Evolutionary conservation across 805 yeast genomes (phyloP), one percentile per base, ranked within the genome.

Genomic region (Metschnikowia anglica): DNA sequence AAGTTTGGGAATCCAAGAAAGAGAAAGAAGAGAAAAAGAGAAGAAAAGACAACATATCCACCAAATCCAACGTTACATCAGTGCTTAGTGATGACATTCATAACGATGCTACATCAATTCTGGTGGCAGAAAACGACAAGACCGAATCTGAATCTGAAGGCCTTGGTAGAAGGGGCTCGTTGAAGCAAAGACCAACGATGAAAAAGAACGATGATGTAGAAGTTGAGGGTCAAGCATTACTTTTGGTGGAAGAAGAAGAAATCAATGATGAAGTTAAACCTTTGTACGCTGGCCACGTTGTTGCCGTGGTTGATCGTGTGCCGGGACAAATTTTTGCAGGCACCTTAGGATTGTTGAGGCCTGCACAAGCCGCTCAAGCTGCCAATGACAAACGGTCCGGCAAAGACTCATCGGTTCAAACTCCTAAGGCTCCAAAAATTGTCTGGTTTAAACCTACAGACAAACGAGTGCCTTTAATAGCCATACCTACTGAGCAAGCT

Each of bases 401-500:
- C 15, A 68, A 68, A 49, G 78, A 73, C 41, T 65, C 74, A 5
- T 63, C 72, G 12, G 67, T 70, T 13, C 73, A 65, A 46, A 65
- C 72, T 53, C 72, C 73, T 15, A 66, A 61, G 42, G 78, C 79
- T 32, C 99, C 99, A 25, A 93, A 93, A 61, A 93, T 93, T 71
- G 97, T 93, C 25, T 93, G 99, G 99, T 93, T 93, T 65, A 93
- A 93, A 62, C 99, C 99, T 28, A 90, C 97, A 1, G 99, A 93
- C 62, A 93, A 93, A 67, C 88, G 95, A 50, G 99, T 93, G 16
- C 99, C 99, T 4, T 74, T 93, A 51, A 90, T 93, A 70, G 99
- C 99, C 12, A 93, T 93, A 51, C 99, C 99, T 29, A 93, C 97
- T 1, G 99, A 93, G 58, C 96, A 93, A 63, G 99, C 97, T 0